Evolutionary conservation across 2,329 filamentous ascomycete species (phyloP), one percentile per base, ranked within the genome.

Genomic region (Ophiosphaerella herpotricha): DNA sequence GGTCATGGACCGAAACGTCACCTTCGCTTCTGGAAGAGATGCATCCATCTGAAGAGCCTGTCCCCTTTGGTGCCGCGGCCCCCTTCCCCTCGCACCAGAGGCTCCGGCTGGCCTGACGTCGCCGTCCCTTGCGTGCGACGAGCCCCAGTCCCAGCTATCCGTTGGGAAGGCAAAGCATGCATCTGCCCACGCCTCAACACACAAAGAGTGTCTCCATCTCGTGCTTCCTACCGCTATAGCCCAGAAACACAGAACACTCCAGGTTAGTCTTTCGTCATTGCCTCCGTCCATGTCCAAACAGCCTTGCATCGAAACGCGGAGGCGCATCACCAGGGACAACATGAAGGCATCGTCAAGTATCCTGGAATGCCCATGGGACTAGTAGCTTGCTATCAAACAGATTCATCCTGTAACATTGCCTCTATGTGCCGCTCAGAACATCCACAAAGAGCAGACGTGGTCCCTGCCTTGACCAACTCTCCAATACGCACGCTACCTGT

Each of bases 111-210:
- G 37, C 39, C 29, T 16, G 18, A 37, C 39, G 33, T 37, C 21
- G 31, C 33, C 34, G 34, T 52, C 54, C 60, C 57, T 63, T 65
- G 55, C 45, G 57, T 61, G 54, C 55, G 53, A 52, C 49, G 39
- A 48, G 42, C 39, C 31, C 31, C 38, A 32, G 16, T 54, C 39
- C 64, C 64, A 54, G 39, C 12, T 42, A 67, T 62, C 62, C 63
- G 64, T 64, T 32, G 44, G 51, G 49, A 50, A 13, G 21, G 33
- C 36, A 45, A 50, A 60, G 55, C 58, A 52, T 62, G 63, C 50
- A 49, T 43, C 47, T 34, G 43, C 42, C 35, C 45, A 58, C 56
- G 43, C 53, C 57, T 53, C 32, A 39, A 52, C 49, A 59, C 47
- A 51, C 18, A 54, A 48, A 41, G 45, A 50, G 55, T 48, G 52